These are phyloP conservation scores for Ajuga reptans DNA, from an alignment of 305 asterid genomes.

Conservation along the genomic window DNA sequence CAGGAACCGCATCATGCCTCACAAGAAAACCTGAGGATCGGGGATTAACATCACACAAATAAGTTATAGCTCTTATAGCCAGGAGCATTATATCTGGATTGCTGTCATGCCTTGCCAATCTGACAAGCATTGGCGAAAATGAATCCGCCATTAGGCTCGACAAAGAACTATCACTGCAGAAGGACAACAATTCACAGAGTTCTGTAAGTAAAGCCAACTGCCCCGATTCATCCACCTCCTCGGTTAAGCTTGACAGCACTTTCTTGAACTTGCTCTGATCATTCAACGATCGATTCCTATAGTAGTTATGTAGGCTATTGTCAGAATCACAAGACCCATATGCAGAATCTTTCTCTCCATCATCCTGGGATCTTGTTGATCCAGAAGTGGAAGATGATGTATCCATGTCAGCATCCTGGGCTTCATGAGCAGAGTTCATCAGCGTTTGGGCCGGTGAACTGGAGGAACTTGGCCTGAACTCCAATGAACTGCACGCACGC, in stretches of 20 bases:
- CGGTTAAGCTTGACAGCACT: conserved; percentile 54
- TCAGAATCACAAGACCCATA: conserved; percentile 81
- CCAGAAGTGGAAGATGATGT: conserved; percentile 70
- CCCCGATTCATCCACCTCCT: conserved; percentile 63
- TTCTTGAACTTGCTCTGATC: conserved; percentile 64
- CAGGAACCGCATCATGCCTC: conserved; percentile 77
- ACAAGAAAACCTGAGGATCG: conserved; percentile 70
- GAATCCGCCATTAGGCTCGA: conserved; percentile 74
- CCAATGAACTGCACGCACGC: conserved; percentile 76
- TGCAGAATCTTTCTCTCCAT: conserved; percentile 64
- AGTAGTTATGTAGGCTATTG: conserved; percentile 49
- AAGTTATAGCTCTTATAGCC: conserved; percentile 85
- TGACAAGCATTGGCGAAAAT: conserved; percentile 64
- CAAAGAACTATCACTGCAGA: conserved; percentile 66
- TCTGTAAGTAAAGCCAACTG: conserved; percentile 76
- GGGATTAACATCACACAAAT: conserved; percentile 77
- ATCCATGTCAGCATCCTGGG: conserved; percentile 67
- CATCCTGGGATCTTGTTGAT: conserved; percentile 70
- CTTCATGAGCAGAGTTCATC: conserved; percentile 38
- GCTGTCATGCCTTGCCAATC: conserved; percentile 60
- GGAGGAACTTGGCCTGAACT: conserved; percentile 70
- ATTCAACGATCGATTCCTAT: conserved; percentile 41
- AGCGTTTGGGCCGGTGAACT: conserved; percentile 49
- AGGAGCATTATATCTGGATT: conserved; percentile 77
- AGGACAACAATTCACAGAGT: conserved; percentile 81